Percentiles rank a stretch among this genome's conserved stretches.
These are phyloP conservation scores for Knufia petricola DNA, from an alignment of 2,329 filamentous ascomycete genomes.

Conservation along the genomic window DNA sequence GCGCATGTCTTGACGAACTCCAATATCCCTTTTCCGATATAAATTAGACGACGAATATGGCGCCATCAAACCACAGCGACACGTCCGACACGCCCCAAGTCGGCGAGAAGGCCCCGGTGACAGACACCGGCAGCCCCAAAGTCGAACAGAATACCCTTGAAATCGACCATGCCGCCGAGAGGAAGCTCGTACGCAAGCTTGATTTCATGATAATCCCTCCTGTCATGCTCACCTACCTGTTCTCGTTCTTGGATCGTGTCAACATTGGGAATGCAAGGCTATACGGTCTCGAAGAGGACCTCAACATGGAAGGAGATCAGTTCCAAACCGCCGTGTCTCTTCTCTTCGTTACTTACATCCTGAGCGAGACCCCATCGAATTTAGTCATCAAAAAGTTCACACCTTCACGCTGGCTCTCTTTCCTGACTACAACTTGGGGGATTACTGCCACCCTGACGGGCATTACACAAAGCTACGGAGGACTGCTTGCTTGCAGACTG, in stretches of 20 bases:
- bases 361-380: constrained; percentile 30
- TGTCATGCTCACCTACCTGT: constrained; percentile 49
- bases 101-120: constrained; percentile 4
- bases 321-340: constrained; percentile 58
- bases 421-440: constrained; percentile 31
- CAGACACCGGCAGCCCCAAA: neutral
- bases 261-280: constrained; percentile 41
- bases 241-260: constrained; percentile 44
- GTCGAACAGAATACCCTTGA: constrained; percentile 4
- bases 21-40: no score
- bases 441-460: constrained; percentile 44
- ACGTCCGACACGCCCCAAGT: no score
- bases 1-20: no score
- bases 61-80: no score
- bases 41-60: no score
- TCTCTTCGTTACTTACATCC: constrained; percentile 53
- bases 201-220: constrained; percentile 34
- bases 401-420: constrained; percentile 44
- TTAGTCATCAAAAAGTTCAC: constrained; percentile 37
- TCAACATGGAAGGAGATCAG: constrained; percentile 41
- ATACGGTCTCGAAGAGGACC: constrained; percentile 34
- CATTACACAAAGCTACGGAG: constrained; percentile 37
- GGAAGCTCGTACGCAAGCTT: constrained; percentile 30
- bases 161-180: constrained; percentile 19
- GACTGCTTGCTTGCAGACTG: constrained; percentile 39